Evolutionary conservation across 1,284 basidiomycete genomes (phyloP), one percentile per base, ranked within the genome.

Genomic region (Rhodotorula sp.): DNA sequence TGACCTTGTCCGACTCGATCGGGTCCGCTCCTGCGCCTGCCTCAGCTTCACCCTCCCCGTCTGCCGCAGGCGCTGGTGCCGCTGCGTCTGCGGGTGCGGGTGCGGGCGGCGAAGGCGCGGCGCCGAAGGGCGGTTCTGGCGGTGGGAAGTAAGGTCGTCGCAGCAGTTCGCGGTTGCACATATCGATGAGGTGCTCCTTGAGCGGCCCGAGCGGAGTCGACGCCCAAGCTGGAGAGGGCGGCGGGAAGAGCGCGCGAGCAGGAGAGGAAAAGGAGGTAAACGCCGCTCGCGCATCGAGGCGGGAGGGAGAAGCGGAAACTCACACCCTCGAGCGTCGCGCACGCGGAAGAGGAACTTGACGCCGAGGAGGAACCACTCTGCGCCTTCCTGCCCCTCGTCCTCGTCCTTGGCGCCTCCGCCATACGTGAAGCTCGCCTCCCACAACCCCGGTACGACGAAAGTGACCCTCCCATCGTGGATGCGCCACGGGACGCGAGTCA

Each of bases 301-400:
- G 52, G 25, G 27, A 16, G 7, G 34, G 23, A 34, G 34, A 34
- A 34, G 34, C 34, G 34, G 34, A 34, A 34, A 60, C 74, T 27
- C 34, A 71, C 68, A 56, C 59, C 78, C 68, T 52, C 67, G 41
- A 16, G 68, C 58, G 49, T 77, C 48, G 88, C 89, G 34, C 10
- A 92, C 85, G n/a, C 83, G 86, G 71, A 93, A 88, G 46, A 90
- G 82, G 77, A 92, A 93, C 76, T 89, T 88, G 2, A 91, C 87
- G 73, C 88, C 84, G 14, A 90, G 87, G 77, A 92, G 89, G 80
- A 91, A 93, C 92, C 92, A 94, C 0, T 88, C 87, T 70, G 90
- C 89, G 45, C 86, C 84, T 67, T 84, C 83, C 71, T 87, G 83
- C 8, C n/a, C 52, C 7, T 44, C 45, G 27, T 56, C 53, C 14